Evolutionary conservation across 345 rosid species (phyloP).

Genomic region (Nasturtium officinale): DNA sequence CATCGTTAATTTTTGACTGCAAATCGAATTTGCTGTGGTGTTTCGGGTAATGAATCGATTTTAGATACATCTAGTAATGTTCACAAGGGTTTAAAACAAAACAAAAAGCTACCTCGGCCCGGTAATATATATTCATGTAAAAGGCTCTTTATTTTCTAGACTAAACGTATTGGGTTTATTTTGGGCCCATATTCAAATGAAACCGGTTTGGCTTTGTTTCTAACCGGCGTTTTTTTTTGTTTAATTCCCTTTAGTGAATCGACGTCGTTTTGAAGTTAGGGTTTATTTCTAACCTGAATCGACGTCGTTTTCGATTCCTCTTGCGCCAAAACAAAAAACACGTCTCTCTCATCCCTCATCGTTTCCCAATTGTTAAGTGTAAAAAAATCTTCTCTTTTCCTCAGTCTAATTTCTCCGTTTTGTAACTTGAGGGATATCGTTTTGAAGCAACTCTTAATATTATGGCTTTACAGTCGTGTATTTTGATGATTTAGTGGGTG

Average conservation of each 20-base stretch:
- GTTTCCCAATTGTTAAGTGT: neutral
- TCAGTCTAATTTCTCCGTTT: neutral
- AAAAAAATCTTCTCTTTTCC: neutral
- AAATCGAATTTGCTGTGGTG: too few species aligned
- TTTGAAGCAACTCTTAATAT: neutral
- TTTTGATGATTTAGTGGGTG: too few species aligned
- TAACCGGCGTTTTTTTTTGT: neutral
- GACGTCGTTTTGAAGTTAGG: neutral
- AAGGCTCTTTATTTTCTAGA: neutral
- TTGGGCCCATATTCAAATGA: neutral
- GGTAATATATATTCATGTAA: neutral
- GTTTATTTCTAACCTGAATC: neutral
- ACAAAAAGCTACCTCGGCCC: neutral
- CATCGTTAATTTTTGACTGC: too few species aligned
- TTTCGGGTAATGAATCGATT: too few species aligned
- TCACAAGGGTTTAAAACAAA: too few species aligned
- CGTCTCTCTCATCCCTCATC: neutral
- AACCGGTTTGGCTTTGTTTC: neutral
- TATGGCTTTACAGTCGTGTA: neutral
- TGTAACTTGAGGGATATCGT: neutral
- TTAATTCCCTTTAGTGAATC: neutral
- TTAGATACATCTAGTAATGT: too few species aligned
- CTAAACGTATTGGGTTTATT: neutral
- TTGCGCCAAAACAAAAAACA: neutral
- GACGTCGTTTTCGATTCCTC: neutral